Conservation (phyloP, 768 basidiomycete species). For the Collybia sordida region DNA sequence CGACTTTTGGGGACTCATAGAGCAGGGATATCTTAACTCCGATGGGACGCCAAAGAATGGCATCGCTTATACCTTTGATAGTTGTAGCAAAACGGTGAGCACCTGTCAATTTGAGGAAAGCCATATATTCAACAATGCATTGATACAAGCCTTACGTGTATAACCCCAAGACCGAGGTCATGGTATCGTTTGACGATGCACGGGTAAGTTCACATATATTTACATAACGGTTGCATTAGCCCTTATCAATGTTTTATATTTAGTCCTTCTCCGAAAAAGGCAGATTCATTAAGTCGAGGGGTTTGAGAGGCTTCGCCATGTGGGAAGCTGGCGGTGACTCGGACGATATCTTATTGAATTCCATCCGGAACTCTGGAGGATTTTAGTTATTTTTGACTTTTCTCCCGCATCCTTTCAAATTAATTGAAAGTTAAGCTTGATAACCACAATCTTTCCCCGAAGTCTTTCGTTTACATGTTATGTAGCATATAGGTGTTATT, state of each 20-base stretch:
- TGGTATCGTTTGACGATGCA: conserved; percentile 51
- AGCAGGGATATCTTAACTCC: conserved; percentile 50
- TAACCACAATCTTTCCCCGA: too few species aligned
- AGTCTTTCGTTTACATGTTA: too few species aligned
- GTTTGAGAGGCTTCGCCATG: conserved; percentile 64
- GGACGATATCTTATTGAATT: conserved; percentile 42
- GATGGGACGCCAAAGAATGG: conserved; percentile 47
- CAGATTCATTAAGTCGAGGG: conserved; percentile 48
- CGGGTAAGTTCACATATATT: conserved; percentile 22
- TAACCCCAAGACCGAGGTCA: conserved; percentile 37
- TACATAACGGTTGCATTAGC: background rate
- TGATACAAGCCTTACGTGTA: conserved; percentile 42
- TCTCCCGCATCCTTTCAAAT: too few species aligned
- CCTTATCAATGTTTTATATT: background rate
- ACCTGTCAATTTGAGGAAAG: background rate
- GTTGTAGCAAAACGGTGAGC: conserved; percentile 73
- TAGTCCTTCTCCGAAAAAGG: conserved; percentile 54
- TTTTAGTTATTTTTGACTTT: conserved; percentile 11
- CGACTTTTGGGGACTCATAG: conserved; percentile 67
- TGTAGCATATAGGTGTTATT: too few species aligned
- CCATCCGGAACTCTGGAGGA: conserved; percentile 34
- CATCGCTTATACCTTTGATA: conserved; percentile 56
- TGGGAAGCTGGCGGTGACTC: conserved; percentile 75
- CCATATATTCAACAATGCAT: background rate
- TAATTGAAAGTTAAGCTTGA: too few species aligned